Conservation (phyloP, 2,329 filamentous ascomycete genomes). For the Trematosphaeria pertusa region DNA sequence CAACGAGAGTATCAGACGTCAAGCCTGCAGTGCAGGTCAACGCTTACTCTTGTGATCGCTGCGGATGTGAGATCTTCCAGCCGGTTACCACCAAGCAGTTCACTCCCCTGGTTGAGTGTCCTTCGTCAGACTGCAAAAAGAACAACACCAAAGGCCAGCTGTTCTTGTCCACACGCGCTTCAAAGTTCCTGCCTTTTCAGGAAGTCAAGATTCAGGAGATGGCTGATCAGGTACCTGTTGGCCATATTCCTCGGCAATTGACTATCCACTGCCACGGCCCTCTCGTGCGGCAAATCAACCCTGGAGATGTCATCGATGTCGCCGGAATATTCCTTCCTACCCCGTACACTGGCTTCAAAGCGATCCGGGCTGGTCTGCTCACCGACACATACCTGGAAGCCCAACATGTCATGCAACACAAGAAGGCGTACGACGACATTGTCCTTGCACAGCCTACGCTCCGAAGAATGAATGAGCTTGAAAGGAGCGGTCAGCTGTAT, state of each 20-base stretch:
- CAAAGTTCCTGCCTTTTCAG: constrained; percentile 96
- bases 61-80: constrained; percentile 97
- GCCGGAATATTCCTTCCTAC: constrained; percentile 96
- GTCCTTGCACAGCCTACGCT: constrained; percentile 80
- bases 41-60: constrained; percentile 96
- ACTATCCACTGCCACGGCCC: constrained; percentile 90
- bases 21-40: constrained; percentile 98
- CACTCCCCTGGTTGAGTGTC: constrained; percentile 83
- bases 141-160: constrained; percentile 95
- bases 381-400: constrained; percentile 98
- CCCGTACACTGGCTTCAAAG: constrained; percentile 98
- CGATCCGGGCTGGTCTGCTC: constrained; percentile 92
- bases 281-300: constrained; percentile 84
- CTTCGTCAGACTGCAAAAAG: constrained; percentile 84
- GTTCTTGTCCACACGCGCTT: constrained; percentile 92
- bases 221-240: constrained; percentile 98
- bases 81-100: constrained; percentile 91
- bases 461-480: constrained; percentile 83
- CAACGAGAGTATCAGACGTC: constrained; percentile 94
- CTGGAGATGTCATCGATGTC: constrained; percentile 92
- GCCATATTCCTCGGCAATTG: constrained; percentile 91
- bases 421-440: constrained; percentile 96
- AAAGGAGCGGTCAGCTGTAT: constrained; percentile 88
- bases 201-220: constrained; percentile 99
- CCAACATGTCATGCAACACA: constrained; percentile 92